These are phyloP conservation scores for Skeletonema menzelii DNA, from an alignment of 108 stramenopile genomes.

Conservation along the genomic window DNA sequence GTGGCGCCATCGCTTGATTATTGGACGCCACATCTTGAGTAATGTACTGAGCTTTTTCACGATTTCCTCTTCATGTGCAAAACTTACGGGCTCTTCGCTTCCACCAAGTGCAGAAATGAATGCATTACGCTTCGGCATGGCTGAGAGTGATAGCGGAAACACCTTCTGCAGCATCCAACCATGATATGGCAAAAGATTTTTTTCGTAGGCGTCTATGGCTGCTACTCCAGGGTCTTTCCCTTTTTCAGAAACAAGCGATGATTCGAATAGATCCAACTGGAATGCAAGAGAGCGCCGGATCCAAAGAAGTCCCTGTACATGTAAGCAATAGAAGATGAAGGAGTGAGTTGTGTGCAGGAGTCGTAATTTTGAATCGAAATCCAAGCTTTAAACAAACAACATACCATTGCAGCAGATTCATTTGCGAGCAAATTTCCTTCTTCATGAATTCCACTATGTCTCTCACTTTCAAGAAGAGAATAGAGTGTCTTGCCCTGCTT, in stretches of 20 bases:
- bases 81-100: constrained; percentile 32
- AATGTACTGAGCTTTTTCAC: constrained; percentile 34
- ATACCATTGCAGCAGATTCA: constrained; percentile 7
- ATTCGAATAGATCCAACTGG: background rate
- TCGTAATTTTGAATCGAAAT: background rate
- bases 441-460: constrained; percentile 4
- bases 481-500: constrained; percentile 21
- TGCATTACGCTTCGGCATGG: constrained; percentile 23
- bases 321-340: background rate
- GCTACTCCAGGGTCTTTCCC: constrained; percentile 6
- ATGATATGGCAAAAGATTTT: constrained; percentile 13
- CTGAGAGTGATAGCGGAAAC: constrained; percentile 29
- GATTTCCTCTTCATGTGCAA: constrained; percentile 27
- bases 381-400: background rate
- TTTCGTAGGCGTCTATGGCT: constrained; percentile 16
- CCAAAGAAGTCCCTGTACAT: constrained; percentile 1
- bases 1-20: constrained; percentile 42
- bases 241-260: background rate
- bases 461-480: constrained; percentile 21
- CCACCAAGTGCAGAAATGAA: constrained; percentile 49
- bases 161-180: constrained; percentile 40
- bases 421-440: background rate
- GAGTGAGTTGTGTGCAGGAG: background rate
- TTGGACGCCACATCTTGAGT: constrained; percentile 35
- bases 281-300: constrained; percentile 3